These are phyloP conservation scores for Penicillium olsonii DNA, from an alignment of 2,329 filamentous ascomycete genomes.

Conservation along the genomic window DNA sequence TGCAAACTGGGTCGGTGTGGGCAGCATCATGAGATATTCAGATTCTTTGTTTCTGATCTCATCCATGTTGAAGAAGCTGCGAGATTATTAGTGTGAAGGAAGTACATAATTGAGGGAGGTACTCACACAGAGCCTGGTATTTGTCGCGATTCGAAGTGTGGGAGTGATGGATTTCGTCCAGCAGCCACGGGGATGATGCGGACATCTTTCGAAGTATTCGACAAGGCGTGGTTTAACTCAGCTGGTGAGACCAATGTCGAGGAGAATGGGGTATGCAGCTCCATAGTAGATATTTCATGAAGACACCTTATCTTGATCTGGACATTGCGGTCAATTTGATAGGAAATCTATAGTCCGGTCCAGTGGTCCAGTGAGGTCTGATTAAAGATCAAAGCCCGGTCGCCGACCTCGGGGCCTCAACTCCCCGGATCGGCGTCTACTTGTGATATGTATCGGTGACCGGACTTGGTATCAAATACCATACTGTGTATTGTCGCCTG, in stretches of 20 bases:
- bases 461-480: no score
- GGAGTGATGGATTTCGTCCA: constrained; percentile 1
- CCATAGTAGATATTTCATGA: no score
- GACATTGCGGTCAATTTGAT: no score
- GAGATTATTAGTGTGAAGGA: neutral
- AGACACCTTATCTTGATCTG: no score
- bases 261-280: no score
- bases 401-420: no score
- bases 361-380: no score
- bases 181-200: constrained; percentile 7
- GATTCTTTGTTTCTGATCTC: constrained; percentile 21
- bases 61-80: constrained; percentile 34
- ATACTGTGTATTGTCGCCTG: no score
- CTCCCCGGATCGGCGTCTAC: no score
- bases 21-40: constrained; percentile 32
- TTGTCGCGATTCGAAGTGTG: constrained; percentile 7
- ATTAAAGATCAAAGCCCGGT: no score
- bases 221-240: neutral
- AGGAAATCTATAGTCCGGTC: no score
- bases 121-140: constrained; percentile 9
- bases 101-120: neutral
- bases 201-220: neutral
- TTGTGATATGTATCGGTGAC: no score
- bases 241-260: constrained; percentile 1
- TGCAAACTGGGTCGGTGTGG: constrained; percentile 25